Base-by-base conservation (phyloP, 148 eudicot genomes). In the Oxyria digyna region DNA sequence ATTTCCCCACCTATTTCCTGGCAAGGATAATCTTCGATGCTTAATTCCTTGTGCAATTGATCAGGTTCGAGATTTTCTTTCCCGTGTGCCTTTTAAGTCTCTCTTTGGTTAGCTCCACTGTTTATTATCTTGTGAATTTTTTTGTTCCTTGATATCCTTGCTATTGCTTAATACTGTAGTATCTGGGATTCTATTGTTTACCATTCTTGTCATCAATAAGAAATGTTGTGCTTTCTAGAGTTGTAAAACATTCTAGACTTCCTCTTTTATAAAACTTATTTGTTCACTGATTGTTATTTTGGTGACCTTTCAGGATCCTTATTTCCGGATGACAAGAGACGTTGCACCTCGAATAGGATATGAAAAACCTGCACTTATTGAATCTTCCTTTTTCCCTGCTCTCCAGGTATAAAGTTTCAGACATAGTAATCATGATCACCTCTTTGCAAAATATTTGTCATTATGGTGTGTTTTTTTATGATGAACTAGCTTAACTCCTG, bases 11-110 rank as follows among this genome's bases (percentile, higher is more conserved):
- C 81, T 93, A 45, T 93, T 93, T 72, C 68, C 84, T 45, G 87
- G 81, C 29, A 82, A 80, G 77, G 89, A 90, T 66, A 90, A 83
- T 57, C 85, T 83, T 37, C 92, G 96, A 41, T 93, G 98, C 78
- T 81, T 93, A 81, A 90, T 93, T 83, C 97, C 98, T 45, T 93
- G 98, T 76, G 98, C 98, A 42, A 93, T 93, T 75, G 98, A 93
- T 70, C 98, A 93, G 98, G 98, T 93, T 76, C 32, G 23, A 23
- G 57, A 32, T 35, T 42, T 15, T 23, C 29, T 57, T 71, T 33
- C 52, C 54, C 40, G 67, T 42, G 18, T 15, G 10, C 4, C 0
- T 45, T 45, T 46, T 42, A 45, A 40, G n/a, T 46, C 13, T 29
- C 24, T 46, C 5, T 20, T 35, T 41, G 18, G 15, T 37, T n/a